Base-by-base conservation (phyloP, 805 yeast species). In the Candida sonorensis region DNA sequence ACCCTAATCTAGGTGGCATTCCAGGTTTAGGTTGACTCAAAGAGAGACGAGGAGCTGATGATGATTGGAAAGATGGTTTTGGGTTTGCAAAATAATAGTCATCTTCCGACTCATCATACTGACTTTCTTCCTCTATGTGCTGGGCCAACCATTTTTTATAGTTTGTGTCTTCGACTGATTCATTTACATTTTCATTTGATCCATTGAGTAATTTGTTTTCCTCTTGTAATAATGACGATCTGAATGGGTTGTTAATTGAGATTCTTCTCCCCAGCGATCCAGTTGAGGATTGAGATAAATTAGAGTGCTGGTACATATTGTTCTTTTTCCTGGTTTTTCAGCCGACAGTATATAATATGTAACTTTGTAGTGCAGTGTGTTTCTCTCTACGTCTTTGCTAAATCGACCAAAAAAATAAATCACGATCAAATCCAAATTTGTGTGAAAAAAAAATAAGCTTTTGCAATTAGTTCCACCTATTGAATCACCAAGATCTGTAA, bases 201-300 rank as follows among this genome's bases (percentile, higher is more conserved):
- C 28, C 33, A n/a, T 33, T 31, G 17, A 35, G 30, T 10, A 28
- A 27, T 26, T 33, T 44, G 8, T 50, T 41, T 33, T 55, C 61
- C 23, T 57, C 60, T 30, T 53, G 57, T 4, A 57, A 30, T 18
- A 64, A 48, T 6, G 65, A 67, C 34, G 64, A 63, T 48, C 90
- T 68, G 55, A 81, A 81, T n/a, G 90, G 90, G 45, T 81, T 81
- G 52, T 77, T 77, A 3, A 77, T 63, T 6, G 87, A 78, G 33
- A 77, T 56, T 41, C 76, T 52, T 44, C 72, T 52, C 2, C 49
- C 42, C 12, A 46, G 42, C 1, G 64, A 59, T 2, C 75, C 72
- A 42, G 50, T 42, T 9, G 62, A 54, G 1, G 56, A 38, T 10
- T 42, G 41, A 9, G 63, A 58, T 12, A 45, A 30, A 35, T 58